Evolutionary conservation across 345 rosid genomes (phyloP).

Genomic region (Trapa bicornis): DNA sequence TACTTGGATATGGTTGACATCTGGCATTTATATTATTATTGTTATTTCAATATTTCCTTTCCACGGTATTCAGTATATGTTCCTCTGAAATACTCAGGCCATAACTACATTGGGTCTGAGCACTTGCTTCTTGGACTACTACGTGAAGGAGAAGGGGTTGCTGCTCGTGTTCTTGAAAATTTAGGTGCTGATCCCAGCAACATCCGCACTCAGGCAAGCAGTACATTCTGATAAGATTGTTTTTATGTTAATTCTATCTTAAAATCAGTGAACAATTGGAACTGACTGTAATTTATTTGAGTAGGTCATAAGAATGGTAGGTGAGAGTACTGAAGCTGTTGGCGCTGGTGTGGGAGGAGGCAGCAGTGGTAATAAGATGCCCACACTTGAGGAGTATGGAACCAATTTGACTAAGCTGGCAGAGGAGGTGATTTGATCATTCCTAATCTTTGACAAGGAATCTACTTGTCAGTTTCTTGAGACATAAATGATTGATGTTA

Average conservation of each 20-base stretch:
- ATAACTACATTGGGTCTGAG: constrained; percentile 97
- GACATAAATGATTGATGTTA: neutral
- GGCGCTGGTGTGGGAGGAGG: constrained; percentile 76
- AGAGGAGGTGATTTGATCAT: constrained; percentile 53
- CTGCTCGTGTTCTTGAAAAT: constrained; percentile 96
- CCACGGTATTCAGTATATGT: neutral
- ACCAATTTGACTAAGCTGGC: constrained; percentile 95
- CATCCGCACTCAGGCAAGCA: constrained; percentile 86
- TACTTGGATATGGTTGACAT: neutral
- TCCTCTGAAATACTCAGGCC: constrained; percentile 42
- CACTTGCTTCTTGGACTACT: constrained; percentile 93
- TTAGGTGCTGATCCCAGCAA: constrained; percentile 84
- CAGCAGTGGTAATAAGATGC: constrained; percentile 74
- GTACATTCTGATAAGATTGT: neutral
- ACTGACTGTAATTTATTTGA: neutral
- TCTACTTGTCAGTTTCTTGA: neutral
- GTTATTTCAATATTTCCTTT: neutral
- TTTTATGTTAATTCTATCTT: neutral
- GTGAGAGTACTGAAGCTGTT: constrained; percentile 77
- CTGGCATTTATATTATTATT: neutral
- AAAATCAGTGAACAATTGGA: neutral
- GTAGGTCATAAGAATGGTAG: constrained; percentile 97
- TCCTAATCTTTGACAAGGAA: neutral
- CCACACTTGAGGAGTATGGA: constrained; percentile 97
- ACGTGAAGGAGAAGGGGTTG: constrained; percentile 99